Conservation (phyloP, 495 filamentous ascomycete species). For the Neurospora pannonica region DNA sequence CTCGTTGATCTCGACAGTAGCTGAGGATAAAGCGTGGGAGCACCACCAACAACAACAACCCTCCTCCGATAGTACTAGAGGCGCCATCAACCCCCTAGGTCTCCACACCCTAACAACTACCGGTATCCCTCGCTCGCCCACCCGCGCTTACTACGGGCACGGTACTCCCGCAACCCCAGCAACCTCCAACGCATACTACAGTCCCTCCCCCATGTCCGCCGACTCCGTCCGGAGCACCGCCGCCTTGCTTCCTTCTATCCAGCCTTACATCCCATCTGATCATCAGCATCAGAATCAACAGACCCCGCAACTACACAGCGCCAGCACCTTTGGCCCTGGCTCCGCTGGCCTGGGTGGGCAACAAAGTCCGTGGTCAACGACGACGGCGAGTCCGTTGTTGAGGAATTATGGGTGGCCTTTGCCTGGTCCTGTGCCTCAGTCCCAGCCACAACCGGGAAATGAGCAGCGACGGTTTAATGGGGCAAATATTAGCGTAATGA, state of each 20-base stretch:
- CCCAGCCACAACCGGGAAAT: conserved; percentile 5
- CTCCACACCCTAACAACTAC: conserved; percentile 14
- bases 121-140: conserved; percentile 6
- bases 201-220: conserved; percentile 25
- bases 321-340: conserved; percentile 11
- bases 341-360: not conserved
- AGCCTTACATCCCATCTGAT: conserved; percentile 32
- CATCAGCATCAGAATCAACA: conserved; percentile 12
- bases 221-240: conserved; percentile 24
- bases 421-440: too few relatives aligned
- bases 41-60: not conserved
- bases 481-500: conserved; percentile 2
- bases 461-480: conserved; percentile 2
- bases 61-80: not conserved
- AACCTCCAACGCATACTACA: conserved; percentile 13
- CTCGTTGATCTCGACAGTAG: conserved; percentile 4
- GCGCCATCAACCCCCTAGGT: conserved; percentile 1
- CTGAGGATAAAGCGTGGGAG: conserved; percentile 5
- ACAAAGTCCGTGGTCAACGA: conserved; percentile 22
- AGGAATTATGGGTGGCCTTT: conserved; percentile 17
- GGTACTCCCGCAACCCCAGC: conserved; percentile 14
- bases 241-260: conserved; percentile 24
- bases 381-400: conserved; percentile 26
- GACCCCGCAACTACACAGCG: conserved; percentile 4
- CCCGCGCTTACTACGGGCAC: conserved; percentile 10